A percentile compares a stretch with the other conserved stretches of the same genome.
These are phyloP conservation scores for Ceratocystis eucalypticola DNA, from an alignment of 2,329 filamentous ascomycete genomes.

Conservation along the genomic window DNA sequence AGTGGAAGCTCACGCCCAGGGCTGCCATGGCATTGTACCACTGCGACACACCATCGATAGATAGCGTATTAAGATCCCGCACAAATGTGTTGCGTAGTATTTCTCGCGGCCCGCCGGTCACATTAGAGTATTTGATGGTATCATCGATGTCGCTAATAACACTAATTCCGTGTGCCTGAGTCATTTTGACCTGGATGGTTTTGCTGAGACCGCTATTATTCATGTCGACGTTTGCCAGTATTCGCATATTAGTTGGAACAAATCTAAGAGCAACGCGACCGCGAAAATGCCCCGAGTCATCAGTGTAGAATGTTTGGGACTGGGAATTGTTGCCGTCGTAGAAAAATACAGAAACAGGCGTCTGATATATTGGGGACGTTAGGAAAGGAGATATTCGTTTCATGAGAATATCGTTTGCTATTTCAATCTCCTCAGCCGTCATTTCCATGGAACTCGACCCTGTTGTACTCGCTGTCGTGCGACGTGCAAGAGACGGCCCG, in stretches of 20 bases:
- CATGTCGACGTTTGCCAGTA: slow-evolving; percentile 73
- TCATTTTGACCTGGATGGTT: slow-evolving; percentile 57
- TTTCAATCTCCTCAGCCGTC: slow-evolving; percentile 58
- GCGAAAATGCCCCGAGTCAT: slow-evolving; percentile 79
- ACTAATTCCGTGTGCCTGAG: slow-evolving; percentile 68
- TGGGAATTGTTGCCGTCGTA: slow-evolving; percentile 76
- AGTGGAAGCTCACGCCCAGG: slow-evolving; percentile 80
- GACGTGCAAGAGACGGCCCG: not conserved
- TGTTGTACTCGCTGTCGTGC: slow-evolving; percentile 1
- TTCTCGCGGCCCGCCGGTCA: slow-evolving; percentile 71
- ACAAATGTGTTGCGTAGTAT: slow-evolving; percentile 96
- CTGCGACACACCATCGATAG: slow-evolving; percentile 71
- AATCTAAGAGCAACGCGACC: slow-evolving; percentile 74
- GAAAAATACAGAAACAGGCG: slow-evolving; percentile 84
- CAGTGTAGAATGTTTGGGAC: slow-evolving; percentile 71
- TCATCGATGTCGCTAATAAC: slow-evolving; percentile 97
- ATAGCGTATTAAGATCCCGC: slow-evolving; percentile 66
- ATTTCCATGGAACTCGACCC: slow-evolving; percentile 8
- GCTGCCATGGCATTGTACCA: slow-evolving; percentile 72
- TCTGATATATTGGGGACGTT: slow-evolving; percentile 62
- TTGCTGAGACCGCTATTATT: slow-evolving; percentile 45
- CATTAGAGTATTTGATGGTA: slow-evolving; percentile 91
- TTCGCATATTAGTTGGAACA: slow-evolving; percentile 74
- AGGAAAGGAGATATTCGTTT: slow-evolving; percentile 79
- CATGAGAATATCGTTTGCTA: slow-evolving; percentile 80